Evolutionary conservation across 2,329 filamentous ascomycete species (phyloP).

Genomic region (Trichoderma cornu-damae): DNA sequence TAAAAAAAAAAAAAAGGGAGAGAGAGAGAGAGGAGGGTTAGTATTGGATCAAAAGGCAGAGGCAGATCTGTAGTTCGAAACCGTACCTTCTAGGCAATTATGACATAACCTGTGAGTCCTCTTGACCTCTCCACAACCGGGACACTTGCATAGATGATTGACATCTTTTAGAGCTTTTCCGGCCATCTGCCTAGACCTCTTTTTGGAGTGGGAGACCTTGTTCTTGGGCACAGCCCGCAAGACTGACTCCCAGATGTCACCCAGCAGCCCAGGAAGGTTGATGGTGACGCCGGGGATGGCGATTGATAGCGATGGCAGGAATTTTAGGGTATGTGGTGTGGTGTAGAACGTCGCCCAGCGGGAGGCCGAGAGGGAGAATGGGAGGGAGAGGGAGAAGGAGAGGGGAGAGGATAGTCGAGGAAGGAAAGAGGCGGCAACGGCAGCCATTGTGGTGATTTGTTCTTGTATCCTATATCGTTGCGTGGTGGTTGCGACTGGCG

Average conservation of each 20-base stretch:
- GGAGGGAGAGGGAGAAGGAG: conserved; percentile 40
- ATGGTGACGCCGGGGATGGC: conserved; percentile 57
- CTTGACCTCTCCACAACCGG: conserved; percentile 82
- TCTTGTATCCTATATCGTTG: conserved; percentile 4
- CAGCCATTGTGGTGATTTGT: conserved; percentile 40
- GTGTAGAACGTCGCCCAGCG: conserved; percentile 42
- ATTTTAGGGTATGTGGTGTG: conserved; percentile 42
- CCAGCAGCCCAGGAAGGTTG: conserved; percentile 56
- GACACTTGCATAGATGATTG: conserved; percentile 79
- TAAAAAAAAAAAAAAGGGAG: too few relatives aligned
- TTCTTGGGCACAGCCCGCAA: conserved; percentile 94
- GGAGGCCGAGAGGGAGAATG: conserved; percentile 38
- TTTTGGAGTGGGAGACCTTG: conserved; percentile 96
- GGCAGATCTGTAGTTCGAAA: background rate
- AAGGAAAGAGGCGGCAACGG: conserved; percentile 45
- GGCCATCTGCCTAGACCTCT: conserved; percentile 86
- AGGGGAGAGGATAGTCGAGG: conserved; percentile 47
- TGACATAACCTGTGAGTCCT: conserved; percentile 84
- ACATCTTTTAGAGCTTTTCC: conserved; percentile 93
- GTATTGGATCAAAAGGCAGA: background rate
- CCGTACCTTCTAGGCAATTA: conserved; percentile 76
- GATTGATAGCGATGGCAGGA: conserved; percentile 51
- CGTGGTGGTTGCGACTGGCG: conserved; percentile 6
- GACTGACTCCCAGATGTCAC: conserved; percentile 87
- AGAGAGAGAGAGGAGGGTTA: too few relatives aligned